These are phyloP conservation scores for Cladochytrium tenue DNA, from an alignment of 371 early-diverging fungal genomes.

Conservation along the genomic window DNA sequence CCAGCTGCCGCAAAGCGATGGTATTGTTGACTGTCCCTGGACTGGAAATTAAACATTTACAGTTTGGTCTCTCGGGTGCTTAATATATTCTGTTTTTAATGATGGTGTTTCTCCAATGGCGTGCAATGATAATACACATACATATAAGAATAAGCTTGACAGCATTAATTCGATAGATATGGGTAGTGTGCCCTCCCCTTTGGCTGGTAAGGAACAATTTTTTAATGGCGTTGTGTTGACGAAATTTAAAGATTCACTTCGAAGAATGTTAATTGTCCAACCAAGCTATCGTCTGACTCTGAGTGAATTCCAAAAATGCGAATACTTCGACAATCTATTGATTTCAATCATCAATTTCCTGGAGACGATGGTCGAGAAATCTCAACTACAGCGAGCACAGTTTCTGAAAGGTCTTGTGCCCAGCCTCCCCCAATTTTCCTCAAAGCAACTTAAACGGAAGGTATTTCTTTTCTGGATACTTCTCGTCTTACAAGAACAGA, in stretches of 20 bases:
- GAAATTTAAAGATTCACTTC: slow-evolving; percentile 33
- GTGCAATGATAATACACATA: slow-evolving; percentile 66
- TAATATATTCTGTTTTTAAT: slow-evolving; percentile 75
- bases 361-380: slow-evolving; percentile 77
- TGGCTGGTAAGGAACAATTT: slow-evolving; percentile 1
- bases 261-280: slow-evolving; percentile 52
- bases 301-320: slow-evolving; percentile 63
- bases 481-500: slow-evolving; percentile 32
- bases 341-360: slow-evolving; percentile 79
- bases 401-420: slow-evolving; percentile 77
- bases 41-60: background rate
- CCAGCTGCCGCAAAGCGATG: slow-evolving; percentile 59
- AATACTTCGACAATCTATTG: slow-evolving; percentile 77
- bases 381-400: slow-evolving; percentile 73
- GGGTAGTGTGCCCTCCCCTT: slow-evolving; percentile 6
- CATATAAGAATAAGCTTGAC: slow-evolving; percentile 60
- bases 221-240: background rate
- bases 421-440: slow-evolving; percentile 70
- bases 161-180: slow-evolving; percentile 14
- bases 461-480: background rate
- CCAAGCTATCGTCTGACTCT: slow-evolving; percentile 65
- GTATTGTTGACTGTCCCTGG: slow-evolving; percentile 9
- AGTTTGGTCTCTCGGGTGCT: slow-evolving; percentile 80
- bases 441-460: slow-evolving; percentile 52
- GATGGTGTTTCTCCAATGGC: slow-evolving; percentile 68